These are phyloP conservation scores for Polyrhizophydium stewartii DNA, from an alignment of 371 early-diverging fungal species.

Conservation along the genomic window DNA sequence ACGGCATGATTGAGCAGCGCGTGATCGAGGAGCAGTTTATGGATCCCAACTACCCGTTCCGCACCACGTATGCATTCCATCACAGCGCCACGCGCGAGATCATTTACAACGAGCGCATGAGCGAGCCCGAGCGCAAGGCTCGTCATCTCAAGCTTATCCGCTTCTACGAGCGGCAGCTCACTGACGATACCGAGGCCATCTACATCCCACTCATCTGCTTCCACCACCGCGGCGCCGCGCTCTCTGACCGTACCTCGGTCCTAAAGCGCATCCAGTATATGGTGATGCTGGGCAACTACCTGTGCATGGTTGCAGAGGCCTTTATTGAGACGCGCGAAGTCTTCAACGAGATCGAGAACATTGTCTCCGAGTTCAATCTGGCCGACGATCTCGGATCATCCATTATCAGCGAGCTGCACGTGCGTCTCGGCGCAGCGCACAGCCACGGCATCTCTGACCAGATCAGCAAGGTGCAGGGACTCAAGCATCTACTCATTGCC, in stretches of 20 bases:
- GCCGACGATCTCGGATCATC: conserved; percentile 1
- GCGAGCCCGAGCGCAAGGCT: neutral
- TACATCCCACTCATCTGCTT: conserved; percentile 7
- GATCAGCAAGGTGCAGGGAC: neutral
- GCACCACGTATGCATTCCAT: conserved; percentile 1
- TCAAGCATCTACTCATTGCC: conserved; percentile 2
- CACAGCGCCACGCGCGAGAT: neutral
- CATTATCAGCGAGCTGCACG: conserved; percentile 4
- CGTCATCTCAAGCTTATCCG: conserved; percentile 4
- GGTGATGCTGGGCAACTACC: conserved; percentile 9
- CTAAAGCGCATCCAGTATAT: conserved; percentile 12
- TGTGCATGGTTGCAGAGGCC: conserved; percentile 1
- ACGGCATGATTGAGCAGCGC: neutral
- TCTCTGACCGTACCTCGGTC: conserved; percentile 5
- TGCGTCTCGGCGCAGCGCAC: conserved; percentile 1
- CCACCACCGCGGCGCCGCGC: conserved; percentile 1
- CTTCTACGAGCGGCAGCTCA: conserved; percentile 6
- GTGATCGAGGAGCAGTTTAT: neutral
- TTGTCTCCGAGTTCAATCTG: neutral
- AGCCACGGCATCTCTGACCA: conserved; percentile 4
- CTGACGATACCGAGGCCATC: conserved; percentile 6
- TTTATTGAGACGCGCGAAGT: conserved; percentile 6
- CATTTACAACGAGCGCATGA: conserved; percentile 1
- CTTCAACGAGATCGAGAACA: conserved; percentile 1
- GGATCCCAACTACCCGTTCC: conserved; percentile 4